Conservation (phyloP, 352 stramenopile genomes). For the Phytophthora lateralis region DNA sequence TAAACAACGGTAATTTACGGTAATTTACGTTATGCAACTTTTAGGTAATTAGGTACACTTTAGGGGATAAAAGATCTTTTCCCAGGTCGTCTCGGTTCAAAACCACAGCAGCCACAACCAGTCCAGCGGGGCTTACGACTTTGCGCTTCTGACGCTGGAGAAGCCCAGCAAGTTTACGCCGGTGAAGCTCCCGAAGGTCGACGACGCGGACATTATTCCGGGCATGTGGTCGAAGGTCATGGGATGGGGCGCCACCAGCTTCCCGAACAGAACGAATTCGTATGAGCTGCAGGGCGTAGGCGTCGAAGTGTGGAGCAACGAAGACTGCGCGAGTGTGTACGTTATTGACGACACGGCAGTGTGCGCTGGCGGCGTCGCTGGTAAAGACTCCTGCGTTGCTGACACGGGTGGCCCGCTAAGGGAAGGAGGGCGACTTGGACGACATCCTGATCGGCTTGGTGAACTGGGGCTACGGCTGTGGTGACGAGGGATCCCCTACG, state of each 20-base stretch:
- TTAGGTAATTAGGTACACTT: no score
- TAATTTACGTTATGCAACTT: no score
- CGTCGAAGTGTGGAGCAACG: conserved; percentile 33
- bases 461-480: conserved; percentile 57
- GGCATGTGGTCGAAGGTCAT: conserved; percentile 38
- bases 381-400: conserved; percentile 35
- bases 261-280: conserved; percentile 24
- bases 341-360: conserved; percentile 34
- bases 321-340: conserved; percentile 25
- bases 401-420: conserved; percentile 55
- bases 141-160: conserved; percentile 48
- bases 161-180: conserved; percentile 36
- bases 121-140: conserved; percentile 25
- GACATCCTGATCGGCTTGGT: conserved; percentile 56
- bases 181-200: conserved; percentile 29
- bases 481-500: conserved; percentile 37
- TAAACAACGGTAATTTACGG: no score
- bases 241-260: conserved; percentile 36
- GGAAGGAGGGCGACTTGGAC: conserved; percentile 14
- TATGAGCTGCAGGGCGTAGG: conserved; percentile 33
- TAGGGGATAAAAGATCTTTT: no score
- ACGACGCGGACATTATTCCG: conserved; percentile 29
- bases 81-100: background rate
- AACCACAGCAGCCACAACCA: conserved; percentile 29
- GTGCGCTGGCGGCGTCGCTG: conserved; percentile 39